Percentiles rank a stretch among this genome's conserved stretches.
These are phyloP conservation scores for Colletotrichum caudatum DNA, from an alignment of 2,329 filamentous ascomycete species.

Conservation along the genomic window DNA sequence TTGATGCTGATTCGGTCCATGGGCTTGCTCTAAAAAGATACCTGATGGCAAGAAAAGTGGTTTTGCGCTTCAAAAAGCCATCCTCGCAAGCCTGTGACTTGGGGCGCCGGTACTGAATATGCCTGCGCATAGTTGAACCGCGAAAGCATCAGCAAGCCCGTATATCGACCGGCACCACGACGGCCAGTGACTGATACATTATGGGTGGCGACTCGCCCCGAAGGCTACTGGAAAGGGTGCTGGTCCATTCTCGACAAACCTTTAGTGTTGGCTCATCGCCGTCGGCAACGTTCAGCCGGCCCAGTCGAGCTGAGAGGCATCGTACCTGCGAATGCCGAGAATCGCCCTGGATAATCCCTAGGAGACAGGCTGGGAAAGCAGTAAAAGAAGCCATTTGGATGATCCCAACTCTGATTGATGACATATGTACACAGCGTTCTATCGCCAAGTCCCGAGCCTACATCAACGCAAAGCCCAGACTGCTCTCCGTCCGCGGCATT, in stretches of 20 bases:
- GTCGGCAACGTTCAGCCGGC: neutral
- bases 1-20: neutral
- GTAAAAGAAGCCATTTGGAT: slow-evolving; percentile 14
- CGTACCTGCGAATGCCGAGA: too few relatives aligned
- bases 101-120: too few relatives aligned
- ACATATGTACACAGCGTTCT: slow-evolving; percentile 44
- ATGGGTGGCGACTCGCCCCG: neutral
- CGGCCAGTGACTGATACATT: neutral
- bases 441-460: slow-evolving; percentile 38
- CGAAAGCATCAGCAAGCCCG: neutral
- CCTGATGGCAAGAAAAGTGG: neutral
- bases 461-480: slow-evolving; percentile 33
- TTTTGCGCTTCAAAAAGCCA: too few relatives aligned
- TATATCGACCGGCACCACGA: neutral
- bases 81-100: neutral
- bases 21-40: neutral
- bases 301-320: neutral
- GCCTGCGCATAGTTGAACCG: neutral
- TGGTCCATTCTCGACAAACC: too few relatives aligned
- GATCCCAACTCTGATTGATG: slow-evolving; percentile 42
- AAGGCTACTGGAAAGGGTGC: neutral
- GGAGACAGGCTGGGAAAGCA: neutral
- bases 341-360: neutral
- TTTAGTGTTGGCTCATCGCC: neutral
- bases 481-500: neutral